phyloP scores from a whole-genome alignment of 306 rosid genomes.

The Dalbergia oliveri region DNA sequence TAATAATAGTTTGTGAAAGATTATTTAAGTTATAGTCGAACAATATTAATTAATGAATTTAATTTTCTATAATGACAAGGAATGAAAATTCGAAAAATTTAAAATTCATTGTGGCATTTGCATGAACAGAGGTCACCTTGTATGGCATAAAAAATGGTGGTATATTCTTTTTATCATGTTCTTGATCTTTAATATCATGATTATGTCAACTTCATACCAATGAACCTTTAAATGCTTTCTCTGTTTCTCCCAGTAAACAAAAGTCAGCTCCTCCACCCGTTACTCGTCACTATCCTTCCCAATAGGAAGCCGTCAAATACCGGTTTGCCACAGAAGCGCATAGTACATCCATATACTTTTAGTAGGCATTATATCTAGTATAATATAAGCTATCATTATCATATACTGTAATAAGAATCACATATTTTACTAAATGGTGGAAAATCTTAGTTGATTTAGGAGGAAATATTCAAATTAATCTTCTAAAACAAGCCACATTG shows the following conservation, averaged over 20 bases:
- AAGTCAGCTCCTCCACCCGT: not conserved
- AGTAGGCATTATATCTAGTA: too few species aligned
- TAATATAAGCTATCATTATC: too few species aligned
- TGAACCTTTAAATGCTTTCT: constrained; percentile 37
- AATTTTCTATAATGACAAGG: constrained; percentile 41
- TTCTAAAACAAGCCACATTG: too few species aligned
- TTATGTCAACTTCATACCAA: constrained; percentile 55
- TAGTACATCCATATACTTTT: too few species aligned
- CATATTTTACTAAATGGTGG: too few species aligned
- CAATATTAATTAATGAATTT: not conserved
- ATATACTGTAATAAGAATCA: too few species aligned
- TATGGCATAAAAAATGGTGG: constrained; percentile 50
- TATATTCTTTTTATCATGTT: constrained; percentile 47
- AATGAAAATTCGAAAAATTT: constrained; percentile 36
- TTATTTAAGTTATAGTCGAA: constrained; percentile 39
- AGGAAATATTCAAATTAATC: too few species aligned
- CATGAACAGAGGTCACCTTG: constrained; percentile 41
- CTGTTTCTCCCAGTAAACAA: constrained; percentile 20
- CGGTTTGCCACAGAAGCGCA: constrained; percentile 7
- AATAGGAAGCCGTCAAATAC: constrained; percentile 42
- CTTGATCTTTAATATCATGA: constrained; percentile 44
- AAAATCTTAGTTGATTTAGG: too few species aligned
- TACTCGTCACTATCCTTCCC: constrained; percentile 11
- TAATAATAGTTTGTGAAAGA: constrained; percentile 14
- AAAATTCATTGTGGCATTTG: constrained; percentile 37